Evolutionary conservation across 2,329 filamentous ascomycete species (phyloP), one percentile per base, ranked within the genome.

Genomic region (Nothophoma quercina): DNA sequence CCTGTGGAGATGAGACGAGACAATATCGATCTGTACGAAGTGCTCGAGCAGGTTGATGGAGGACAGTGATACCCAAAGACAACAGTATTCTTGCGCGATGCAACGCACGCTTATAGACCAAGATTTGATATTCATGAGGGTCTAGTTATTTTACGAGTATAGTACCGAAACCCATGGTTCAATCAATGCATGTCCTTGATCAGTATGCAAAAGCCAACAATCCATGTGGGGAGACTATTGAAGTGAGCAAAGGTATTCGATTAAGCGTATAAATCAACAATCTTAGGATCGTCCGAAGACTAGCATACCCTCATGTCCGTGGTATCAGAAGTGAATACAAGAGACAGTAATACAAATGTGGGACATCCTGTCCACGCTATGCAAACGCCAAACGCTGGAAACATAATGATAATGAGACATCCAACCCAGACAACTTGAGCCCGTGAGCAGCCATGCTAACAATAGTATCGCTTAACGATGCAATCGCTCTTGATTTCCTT

Each of bases 1-100:
- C n/a, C n/a, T n/a, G n/a, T n/a, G n/a, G n/a, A n/a, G n/a, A n/a
- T 22, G 40, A 19, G 33, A 6, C 13, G 28, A 16, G 38, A 10
- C n/a, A 13, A 22, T 21, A 13, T 6, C 12, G 42, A 35, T 40
- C 44, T 64, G 64, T 55, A 36, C 56, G 64, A 69, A 67, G 65
- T 66, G 64, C 63, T 67, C 63, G 63, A 48, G 59, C 56, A 60
- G 53, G 51, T 44, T 12, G 38, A 18, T 26, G 12, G 19, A 39
- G n/a, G 21, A 25, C 9, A 19, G 22, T 9, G 23, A 51, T 51
- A 46, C 29, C 41, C 30, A 30, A 19, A 9, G 4, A 38, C 13
- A 8, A 15, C 21, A 25, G 7, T n/a, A 12, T 39, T 18, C 22
- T 7, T 12, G n/a, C 19, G 25, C 10, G 5, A 26, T 25, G 16